Percentiles rank a stretch among this genome's conserved stretches.
Conservation (phyloP, 176 grass and related monocot species). For the Oryza meyeriana region DNA sequence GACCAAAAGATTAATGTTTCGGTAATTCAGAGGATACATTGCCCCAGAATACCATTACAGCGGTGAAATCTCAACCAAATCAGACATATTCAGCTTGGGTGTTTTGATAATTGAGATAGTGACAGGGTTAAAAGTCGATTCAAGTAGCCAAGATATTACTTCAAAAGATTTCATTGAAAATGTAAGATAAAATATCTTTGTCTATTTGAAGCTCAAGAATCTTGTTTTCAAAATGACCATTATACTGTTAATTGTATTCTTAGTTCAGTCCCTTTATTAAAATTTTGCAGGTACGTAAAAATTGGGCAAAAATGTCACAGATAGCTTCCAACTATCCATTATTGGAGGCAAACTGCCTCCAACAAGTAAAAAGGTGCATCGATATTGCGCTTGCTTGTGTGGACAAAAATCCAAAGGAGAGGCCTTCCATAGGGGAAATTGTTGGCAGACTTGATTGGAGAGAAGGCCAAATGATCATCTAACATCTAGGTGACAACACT, state of each 20-base stretch:
- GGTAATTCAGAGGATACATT: slow-evolving; percentile 30
- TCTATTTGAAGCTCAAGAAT: neutral
- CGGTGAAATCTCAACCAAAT: slow-evolving; percentile 34
- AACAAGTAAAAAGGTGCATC: slow-evolving; percentile 28
- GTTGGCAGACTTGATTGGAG: neutral
- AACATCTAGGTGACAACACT: neutral
- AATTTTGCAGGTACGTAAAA: slow-evolving; percentile 11
- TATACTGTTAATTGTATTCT: neutral
- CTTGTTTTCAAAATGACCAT: neutral
- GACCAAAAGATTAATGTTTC: neutral
- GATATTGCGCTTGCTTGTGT: slow-evolving; percentile 9
- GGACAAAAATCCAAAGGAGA: neutral
- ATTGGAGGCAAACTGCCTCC: slow-evolving; percentile 14
- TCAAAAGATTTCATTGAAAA: neutral
- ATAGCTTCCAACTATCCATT: slow-evolving; percentile 22
- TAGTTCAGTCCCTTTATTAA: neutral
- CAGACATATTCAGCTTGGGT: slow-evolving; percentile 32
- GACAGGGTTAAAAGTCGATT: neutral
- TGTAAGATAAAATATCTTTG: neutral
- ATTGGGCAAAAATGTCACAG: slow-evolving; percentile 4
- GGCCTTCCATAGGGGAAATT: neutral
- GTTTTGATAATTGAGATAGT: slow-evolving; percentile 11
- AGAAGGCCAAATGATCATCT: neutral
- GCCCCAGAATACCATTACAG: slow-evolving; percentile 28
- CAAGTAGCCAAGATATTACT: neutral